These are phyloP conservation scores for Xylariaceae sp. DNA, from an alignment of 2,329 filamentous ascomycete species.

Conservation along the genomic window DNA sequence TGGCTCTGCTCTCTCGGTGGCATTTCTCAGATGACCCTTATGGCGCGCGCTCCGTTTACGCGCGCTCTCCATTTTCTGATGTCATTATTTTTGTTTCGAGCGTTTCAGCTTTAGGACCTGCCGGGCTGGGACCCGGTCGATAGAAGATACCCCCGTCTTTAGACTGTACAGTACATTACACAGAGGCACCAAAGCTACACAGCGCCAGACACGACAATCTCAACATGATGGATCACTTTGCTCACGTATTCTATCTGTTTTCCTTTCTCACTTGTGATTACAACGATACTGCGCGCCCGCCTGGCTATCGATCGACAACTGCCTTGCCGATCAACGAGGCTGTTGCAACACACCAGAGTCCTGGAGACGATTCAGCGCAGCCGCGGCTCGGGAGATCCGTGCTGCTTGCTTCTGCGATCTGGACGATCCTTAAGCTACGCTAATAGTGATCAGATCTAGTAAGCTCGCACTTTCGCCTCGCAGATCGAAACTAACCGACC, in stretches of 20 bases:
- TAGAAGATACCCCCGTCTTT: constrained; percentile 37
- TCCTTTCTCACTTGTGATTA: neutral
- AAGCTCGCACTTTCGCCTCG: neutral
- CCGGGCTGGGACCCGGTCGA: constrained; percentile 35
- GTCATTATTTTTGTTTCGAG: constrained; percentile 21
- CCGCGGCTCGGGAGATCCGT: neutral
- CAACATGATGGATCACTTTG: constrained; percentile 30
- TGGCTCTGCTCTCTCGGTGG: constrained; percentile 25
- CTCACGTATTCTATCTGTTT: constrained; percentile 1
- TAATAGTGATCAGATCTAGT: no score
- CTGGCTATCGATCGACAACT: neutral
- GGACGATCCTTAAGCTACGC: neutral
- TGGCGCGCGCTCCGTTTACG: constrained; percentile 11
- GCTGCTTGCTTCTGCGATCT: constrained; percentile 13
- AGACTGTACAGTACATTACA: constrained; percentile 35
- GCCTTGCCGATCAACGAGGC: neutral
- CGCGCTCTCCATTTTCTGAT: constrained; percentile 1
- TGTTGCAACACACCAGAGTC: neutral
- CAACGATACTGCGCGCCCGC: neutral
- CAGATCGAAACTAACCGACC: neutral
- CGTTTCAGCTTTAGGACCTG: constrained; percentile 30
- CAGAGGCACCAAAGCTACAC: constrained; percentile 33
- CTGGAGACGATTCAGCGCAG: neutral
- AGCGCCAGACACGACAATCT: constrained; percentile 30
- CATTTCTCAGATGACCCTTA: constrained; percentile 22